These are phyloP conservation scores for Papiliotrema fonsecae DNA, from an alignment of 1,284 basidiomycete genomes.

Conservation along the genomic window DNA sequence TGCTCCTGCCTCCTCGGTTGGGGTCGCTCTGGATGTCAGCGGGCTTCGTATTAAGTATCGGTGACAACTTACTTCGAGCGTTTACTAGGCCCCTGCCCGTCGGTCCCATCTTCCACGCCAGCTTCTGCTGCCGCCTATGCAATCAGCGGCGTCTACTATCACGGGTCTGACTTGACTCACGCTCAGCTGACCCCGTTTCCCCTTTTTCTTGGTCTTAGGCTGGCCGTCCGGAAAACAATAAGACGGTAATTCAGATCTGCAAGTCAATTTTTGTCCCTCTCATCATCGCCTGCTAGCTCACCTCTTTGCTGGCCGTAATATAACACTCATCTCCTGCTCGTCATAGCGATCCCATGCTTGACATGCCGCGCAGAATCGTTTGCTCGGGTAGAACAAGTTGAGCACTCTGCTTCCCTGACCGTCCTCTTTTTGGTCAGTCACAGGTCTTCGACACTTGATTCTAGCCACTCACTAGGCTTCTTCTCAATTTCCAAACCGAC, in stretches of 20 bases:
- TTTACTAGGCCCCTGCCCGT: conserved; percentile 40
- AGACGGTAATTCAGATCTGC: conserved; percentile 38
- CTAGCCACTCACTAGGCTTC: conserved; percentile 64
- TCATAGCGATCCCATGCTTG: conserved; percentile 97
- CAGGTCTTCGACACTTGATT: conserved; percentile 11
- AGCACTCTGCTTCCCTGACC: conserved; percentile 58
- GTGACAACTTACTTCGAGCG: conserved; percentile 31
- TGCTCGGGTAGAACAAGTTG: conserved; percentile 95
- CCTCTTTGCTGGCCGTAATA: conserved; percentile 91
- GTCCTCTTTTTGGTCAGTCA: conserved; percentile 31
- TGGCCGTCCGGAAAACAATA: conserved; percentile 44
- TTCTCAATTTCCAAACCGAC: conserved; percentile 92
- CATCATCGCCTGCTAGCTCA: conserved; percentile 47
- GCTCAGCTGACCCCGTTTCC: conserved; percentile 36
- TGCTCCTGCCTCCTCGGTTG: conserved; percentile 10
- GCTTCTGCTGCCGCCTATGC: conserved; percentile 13
- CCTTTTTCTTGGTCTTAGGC: conserved; percentile 41
- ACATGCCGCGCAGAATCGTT: conserved; percentile 90
- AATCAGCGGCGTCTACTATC: conserved; percentile 6
- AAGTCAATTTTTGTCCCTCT: neutral
- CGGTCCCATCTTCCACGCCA: conserved; percentile 27
- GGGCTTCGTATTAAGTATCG: neutral
- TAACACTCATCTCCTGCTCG: conserved; percentile 86
- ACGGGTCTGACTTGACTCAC: conserved; percentile 16
- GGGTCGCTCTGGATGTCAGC: conserved; percentile 14